Evolutionary conservation across 2,329 filamentous ascomycete genomes (phyloP).

Genomic region (Magnaporthales sp.): DNA sequence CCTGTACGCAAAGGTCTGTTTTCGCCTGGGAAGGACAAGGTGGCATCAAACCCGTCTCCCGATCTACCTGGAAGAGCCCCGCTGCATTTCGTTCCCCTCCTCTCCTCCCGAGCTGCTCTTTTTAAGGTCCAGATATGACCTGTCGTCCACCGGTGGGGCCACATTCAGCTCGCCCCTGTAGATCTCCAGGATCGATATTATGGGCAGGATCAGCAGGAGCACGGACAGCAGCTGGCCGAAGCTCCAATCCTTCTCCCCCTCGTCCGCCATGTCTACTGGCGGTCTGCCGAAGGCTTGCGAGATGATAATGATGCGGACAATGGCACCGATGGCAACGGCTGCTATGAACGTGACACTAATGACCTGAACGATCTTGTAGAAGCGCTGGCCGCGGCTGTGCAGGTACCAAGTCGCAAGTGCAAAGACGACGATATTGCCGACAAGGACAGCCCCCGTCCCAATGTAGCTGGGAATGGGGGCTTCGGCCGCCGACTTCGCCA

Average conservation of each 20-base stretch:
- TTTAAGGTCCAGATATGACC: constrained; percentile 10
- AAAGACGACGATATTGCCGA: constrained; percentile 50
- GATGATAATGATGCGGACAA: constrained; percentile 45
- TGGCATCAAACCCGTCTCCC: neutral
- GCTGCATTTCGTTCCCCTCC: constrained; percentile 22
- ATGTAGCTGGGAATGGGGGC: constrained; percentile 40
- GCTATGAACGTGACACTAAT: constrained; percentile 45
- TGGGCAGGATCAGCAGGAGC: constrained; percentile 48
- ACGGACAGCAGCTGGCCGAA: constrained; percentile 56
- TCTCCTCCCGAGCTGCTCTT: constrained; percentile 27
- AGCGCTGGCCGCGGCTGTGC: constrained; percentile 43
- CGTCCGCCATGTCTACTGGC: constrained; percentile 38
- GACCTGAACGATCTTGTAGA: constrained; percentile 45
- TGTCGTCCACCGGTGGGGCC: constrained; percentile 31
- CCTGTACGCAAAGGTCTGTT: constrained; percentile 32
- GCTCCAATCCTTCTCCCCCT: constrained; percentile 48
- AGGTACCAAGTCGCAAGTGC: constrained; percentile 55
- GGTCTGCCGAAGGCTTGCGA: constrained; percentile 53
- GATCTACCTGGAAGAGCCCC: constrained; percentile 11
- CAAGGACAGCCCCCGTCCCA: constrained; percentile 54
- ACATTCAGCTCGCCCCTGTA: constrained; percentile 38
- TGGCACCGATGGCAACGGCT: constrained; percentile 49
- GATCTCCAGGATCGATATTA: constrained; percentile 53
- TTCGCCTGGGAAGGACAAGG: constrained; percentile 18
- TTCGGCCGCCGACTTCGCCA: constrained; percentile 11